A percentile compares a stretch with the other conserved stretches of the same genome.
Evolutionary conservation across 2,329 filamentous ascomycete species (phyloP).

Genomic region (Didymella segeticola): DNA sequence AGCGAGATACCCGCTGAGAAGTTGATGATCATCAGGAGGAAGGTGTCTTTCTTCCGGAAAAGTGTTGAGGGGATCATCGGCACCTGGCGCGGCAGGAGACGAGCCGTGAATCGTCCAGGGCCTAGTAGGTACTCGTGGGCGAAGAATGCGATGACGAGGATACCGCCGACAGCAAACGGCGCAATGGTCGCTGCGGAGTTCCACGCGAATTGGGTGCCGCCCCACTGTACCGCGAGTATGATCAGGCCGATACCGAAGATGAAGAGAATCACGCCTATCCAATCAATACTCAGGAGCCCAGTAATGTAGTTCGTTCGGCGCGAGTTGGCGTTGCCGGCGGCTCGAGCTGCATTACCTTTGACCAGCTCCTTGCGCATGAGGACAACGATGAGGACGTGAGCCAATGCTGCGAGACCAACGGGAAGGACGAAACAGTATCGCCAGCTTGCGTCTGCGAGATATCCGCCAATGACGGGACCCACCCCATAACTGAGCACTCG

Average conservation of each 20-base stretch:
- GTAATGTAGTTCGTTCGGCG: slow-evolving; percentile 43
- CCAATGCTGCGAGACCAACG: slow-evolving; percentile 49
- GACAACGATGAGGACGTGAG: slow-evolving; percentile 62
- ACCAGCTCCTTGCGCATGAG: slow-evolving; percentile 66
- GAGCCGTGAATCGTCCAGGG: slow-evolving; percentile 56
- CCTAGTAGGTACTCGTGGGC: slow-evolving; percentile 62
- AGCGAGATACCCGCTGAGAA: slow-evolving; percentile 64
- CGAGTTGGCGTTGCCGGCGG: slow-evolving; percentile 34
- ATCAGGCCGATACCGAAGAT: slow-evolving; percentile 44
- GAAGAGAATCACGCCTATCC: slow-evolving; percentile 43
- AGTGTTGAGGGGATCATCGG: slow-evolving; percentile 71
- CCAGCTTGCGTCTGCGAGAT: slow-evolving; percentile 64
- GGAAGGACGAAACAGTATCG: slow-evolving; percentile 70
- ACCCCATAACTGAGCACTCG: slow-evolving; percentile 57
- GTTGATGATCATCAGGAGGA: slow-evolving; percentile 68
- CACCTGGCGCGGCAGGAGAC: slow-evolving; percentile 60
- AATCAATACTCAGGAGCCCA: slow-evolving; percentile 55
- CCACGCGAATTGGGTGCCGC: slow-evolving; percentile 66
- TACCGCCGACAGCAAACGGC: slow-evolving; percentile 60
- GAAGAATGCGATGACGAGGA: slow-evolving; percentile 58
- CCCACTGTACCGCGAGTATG: slow-evolving; percentile 58
- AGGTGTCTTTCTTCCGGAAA: slow-evolving; percentile 64
- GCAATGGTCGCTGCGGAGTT: slow-evolving; percentile 60
- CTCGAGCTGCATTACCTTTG: slow-evolving; percentile 53
- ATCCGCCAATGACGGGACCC: slow-evolving; percentile 68